phyloP scores from a whole-genome alignment of 1,284 basidiomycete genomes.

The Ceratobasidium sp. region DNA sequence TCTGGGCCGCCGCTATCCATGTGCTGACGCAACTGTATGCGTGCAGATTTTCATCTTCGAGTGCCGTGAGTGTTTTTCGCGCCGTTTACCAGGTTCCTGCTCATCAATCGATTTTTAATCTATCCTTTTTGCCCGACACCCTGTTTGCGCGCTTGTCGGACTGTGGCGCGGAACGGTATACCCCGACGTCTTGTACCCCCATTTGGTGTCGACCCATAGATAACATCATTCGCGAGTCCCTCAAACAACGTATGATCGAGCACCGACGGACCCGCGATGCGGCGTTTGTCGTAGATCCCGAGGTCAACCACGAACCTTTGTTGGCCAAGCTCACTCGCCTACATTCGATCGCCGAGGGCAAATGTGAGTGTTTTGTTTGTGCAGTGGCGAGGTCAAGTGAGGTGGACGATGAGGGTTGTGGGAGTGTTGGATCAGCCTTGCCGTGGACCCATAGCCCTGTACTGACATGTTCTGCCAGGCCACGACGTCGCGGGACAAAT shows the following conservation, averaged over 20 bases:
- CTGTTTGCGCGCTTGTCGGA: slow-evolving; percentile 27
- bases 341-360: slow-evolving; percentile 65
- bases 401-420: not conserved
- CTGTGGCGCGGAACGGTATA: slow-evolving; percentile 27
- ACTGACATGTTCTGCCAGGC: slow-evolving; percentile 48
- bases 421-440: not conserved
- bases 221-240: slow-evolving; percentile 45
- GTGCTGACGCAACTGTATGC: slow-evolving; percentile 15
- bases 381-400: slow-evolving; percentile 3
- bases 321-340: slow-evolving; percentile 57
- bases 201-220: slow-evolving; percentile 12
- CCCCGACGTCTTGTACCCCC: slow-evolving; percentile 19
- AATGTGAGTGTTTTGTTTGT: slow-evolving; percentile 55
- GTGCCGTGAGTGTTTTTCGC: slow-evolving; percentile 74
- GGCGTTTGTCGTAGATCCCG: slow-evolving; percentile 49
- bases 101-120: slow-evolving; percentile 33
- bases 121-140: slow-evolving; percentile 9
- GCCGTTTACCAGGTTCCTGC: not conserved
- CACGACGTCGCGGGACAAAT: slow-evolving; percentile 67
- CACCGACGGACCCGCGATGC: slow-evolving; percentile 49
- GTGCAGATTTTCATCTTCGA: slow-evolving; percentile 78
- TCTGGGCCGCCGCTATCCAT: not conserved
- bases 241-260: slow-evolving; percentile 41
- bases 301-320: slow-evolving; percentile 46
- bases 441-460: slow-evolving; percentile 42